Conservation (phyloP, 805 yeast genomes). For the Candida caryicola region DNA sequence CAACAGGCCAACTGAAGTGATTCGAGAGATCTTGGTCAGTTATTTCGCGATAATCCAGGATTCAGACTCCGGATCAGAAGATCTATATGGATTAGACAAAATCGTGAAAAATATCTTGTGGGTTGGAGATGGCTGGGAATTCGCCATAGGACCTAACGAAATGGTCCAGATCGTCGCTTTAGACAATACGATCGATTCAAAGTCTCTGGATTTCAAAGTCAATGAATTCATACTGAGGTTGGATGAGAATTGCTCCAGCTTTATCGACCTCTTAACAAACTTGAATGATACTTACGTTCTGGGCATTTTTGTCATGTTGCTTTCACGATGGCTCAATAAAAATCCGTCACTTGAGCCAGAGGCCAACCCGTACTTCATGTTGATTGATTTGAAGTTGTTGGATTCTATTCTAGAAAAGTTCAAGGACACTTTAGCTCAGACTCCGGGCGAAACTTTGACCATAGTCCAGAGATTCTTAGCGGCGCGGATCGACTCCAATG, state of each 20-base stretch:
- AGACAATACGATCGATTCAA: conserved; percentile 1
- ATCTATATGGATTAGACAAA: conserved; percentile 23
- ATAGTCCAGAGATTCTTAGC: conserved; percentile 30
- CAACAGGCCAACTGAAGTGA: conserved; percentile 32
- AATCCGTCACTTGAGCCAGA: conserved; percentile 19
- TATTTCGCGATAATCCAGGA: conserved; percentile 26
- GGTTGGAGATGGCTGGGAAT: conserved; percentile 38
- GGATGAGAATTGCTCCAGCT: conserved; percentile 24
- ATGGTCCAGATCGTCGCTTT: conserved; percentile 27
- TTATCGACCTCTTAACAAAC: conserved; percentile 45
- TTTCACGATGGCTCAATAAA: conserved; percentile 59
- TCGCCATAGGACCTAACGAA: conserved; percentile 39
- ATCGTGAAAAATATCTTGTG: conserved; percentile 33
- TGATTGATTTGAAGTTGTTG: conserved; percentile 61
- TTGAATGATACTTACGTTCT: conserved; percentile 48
- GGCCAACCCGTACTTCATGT: conserved; percentile 50
- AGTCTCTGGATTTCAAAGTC: conserved; percentile 24
- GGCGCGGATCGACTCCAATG: conserved; percentile 14
- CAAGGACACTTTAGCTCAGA: conserved; percentile 52
- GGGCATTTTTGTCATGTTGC: conserved; percentile 45
- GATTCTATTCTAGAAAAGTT: conserved; percentile 59
- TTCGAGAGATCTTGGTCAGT: conserved; percentile 38
- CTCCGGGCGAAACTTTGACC: conserved; percentile 56
- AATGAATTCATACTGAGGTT: conserved; percentile 25
- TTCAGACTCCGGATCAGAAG: conserved; percentile 12